These are phyloP conservation scores for Solanum hybrid DNA, from an alignment of 305 asterid species.

Conservation along the genomic window DNA sequence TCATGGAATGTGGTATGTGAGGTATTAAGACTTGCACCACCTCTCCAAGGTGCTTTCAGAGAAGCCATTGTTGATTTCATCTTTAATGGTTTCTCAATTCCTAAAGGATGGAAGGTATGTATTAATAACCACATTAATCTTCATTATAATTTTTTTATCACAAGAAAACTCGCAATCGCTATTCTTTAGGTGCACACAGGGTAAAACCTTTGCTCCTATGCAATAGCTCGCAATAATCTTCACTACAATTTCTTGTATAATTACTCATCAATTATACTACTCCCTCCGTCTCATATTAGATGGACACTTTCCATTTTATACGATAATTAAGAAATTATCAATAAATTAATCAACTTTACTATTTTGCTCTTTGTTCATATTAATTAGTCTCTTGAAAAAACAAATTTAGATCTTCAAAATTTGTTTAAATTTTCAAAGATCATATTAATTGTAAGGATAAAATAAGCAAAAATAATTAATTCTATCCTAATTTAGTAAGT, in stretches of 20 bases:
- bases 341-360: too few species aligned
- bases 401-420: too few species aligned
- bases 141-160: background rate
- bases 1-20: slow-evolving; percentile 23
- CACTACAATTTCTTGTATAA: background rate
- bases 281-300: too few species aligned
- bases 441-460: background rate
- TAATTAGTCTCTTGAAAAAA: too few species aligned
- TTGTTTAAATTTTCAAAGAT: background rate
- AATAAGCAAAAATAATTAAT: background rate
- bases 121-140: background rate
- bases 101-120: slow-evolving; percentile 58
- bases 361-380: too few species aligned
- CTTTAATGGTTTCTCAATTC: slow-evolving; percentile 41
- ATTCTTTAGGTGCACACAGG: too few species aligned
- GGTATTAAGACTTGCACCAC: slow-evolving; percentile 40
- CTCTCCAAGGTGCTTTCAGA: slow-evolving; percentile 47
- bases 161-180: too few species aligned
- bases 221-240: too few species aligned
- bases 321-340: too few species aligned
- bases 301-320: too few species aligned
- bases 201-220: too few species aligned
- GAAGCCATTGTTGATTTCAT: slow-evolving; percentile 41
- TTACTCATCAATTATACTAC: background rate
- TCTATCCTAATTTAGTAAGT: background rate